Base-by-base conservation (phyloP, 202 grass and related monocot species). In the Schoenoplectus tabernaemontani region DNA sequence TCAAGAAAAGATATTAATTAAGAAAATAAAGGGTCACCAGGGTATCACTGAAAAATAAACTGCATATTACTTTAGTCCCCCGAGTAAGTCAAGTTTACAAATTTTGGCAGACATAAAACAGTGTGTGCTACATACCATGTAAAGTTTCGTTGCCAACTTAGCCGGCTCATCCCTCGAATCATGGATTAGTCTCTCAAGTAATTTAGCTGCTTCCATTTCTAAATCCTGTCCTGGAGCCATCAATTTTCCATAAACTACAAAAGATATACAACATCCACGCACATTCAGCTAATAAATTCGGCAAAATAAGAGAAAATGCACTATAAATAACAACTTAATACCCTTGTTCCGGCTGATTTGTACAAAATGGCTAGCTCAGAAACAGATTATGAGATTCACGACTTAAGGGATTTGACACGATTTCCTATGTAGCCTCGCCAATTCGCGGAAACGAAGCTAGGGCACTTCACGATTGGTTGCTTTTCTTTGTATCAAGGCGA, bases 71-170 rank as follows among this genome's bases (percentile, higher is more conserved):
- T 24, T 36, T 36, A 54, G 15, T 36, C 30, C 36, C 16, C 42
- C 48, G 16, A 34, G 5, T 36, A 12, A 19, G 20, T 34, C 34
- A 73, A 51, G 6, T 4, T 74, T 34, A 75, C 7, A n/a, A 20
- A 34, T 36, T 44, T 75, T 53, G 7, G 24, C n/a, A 74, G 9
- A 47, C 46, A 74, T 12, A 54, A 30, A 73, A 33, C 24, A 73
- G 24, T 9, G 16, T 80, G 67, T 67, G 68, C 12, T 85, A 69
- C 61, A 47, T 91, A 99, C 96, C 96, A 99, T 92, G 59, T 93
- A 96, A 85, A 99, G 96, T 85, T 99, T 99, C 50, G 90, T 90
- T 82, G 96, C 92, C 84, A 99, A 87, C 86, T 99, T 99, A 76
- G 84, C 71, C n/a, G 96, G 96, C 68, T 99, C 96, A 50, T 99